Percentiles rank a stretch among this genome's conserved stretches.
These are phyloP conservation scores for Zangia roseola DNA, from an alignment of 768 basidiomycete species.

Conservation along the genomic window DNA sequence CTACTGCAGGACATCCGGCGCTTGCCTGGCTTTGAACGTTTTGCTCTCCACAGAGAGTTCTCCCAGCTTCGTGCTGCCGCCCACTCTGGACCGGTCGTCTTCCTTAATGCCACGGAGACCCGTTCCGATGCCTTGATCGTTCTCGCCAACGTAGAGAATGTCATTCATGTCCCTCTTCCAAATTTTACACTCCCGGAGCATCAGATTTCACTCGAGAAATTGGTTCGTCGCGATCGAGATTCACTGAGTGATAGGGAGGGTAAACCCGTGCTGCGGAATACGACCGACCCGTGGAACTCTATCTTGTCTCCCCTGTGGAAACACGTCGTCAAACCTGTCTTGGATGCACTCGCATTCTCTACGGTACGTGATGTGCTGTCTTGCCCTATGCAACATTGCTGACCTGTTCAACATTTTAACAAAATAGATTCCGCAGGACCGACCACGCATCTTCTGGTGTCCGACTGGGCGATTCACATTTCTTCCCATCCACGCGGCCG, in stretches of 20 bases:
- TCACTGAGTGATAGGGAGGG: constrained; percentile 1
- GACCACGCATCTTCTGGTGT: constrained; percentile 3
- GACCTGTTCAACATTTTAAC: neutral
- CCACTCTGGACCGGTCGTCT: constrained; percentile 26
- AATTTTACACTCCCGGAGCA: too few relatives aligned
- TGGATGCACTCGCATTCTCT: constrained; percentile 2
- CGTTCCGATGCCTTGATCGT: constrained; percentile 34
- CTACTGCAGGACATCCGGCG: neutral
- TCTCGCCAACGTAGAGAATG: neutral
- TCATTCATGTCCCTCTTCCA: constrained; percentile 4
- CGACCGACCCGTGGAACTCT: neutral
- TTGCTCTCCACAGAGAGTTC: neutral
- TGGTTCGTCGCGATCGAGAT: too few relatives aligned
- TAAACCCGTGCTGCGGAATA: neutral
- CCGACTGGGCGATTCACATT: constrained; percentile 1
- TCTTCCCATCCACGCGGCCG: constrained; percentile 4
- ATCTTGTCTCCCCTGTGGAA: constrained; percentile 11
- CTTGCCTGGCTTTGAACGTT: constrained; percentile 3
- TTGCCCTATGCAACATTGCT: neutral
- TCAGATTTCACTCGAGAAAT: too few relatives aligned
- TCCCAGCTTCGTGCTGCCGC: constrained; percentile 13
- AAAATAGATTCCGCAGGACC: neutral
- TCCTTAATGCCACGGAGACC: constrained; percentile 29
- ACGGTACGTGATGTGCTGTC: neutral
- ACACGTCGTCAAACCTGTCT: constrained; percentile 4